Base-by-base conservation (phyloP, 1,284 basidiomycete species). In the Neotropicomus parvogracilis region DNA sequence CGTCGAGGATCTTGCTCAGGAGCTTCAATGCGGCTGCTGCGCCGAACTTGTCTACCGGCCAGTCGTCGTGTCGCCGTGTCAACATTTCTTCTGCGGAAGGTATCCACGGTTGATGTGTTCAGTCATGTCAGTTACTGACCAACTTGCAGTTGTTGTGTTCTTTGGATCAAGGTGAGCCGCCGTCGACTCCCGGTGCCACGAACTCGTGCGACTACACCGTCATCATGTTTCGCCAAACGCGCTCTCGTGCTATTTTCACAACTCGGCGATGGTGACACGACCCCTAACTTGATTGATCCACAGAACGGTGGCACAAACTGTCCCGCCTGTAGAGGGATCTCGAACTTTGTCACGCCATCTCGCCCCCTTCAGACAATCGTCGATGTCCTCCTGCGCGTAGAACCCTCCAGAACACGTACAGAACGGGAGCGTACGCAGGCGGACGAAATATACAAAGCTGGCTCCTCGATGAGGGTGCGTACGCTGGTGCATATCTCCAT, bases 71-170 rank as follows among this genome's bases (percentile, higher is more conserved):
- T 72, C 75, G 24, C 88, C 88, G 16, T 90, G 87, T 62, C 85
- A 90, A 57, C 88, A 88, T 72, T 88, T 85, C 74, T 91, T 88
- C 63, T 91, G 86, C 60, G 88, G 85, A 68, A 89, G 85, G 88
- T 88, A 66, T 55, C 69, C 52, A 36, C 46, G 48, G 13, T 38
- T 20, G 34, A 41, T 40, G 39, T 29, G n/a, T 49, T 40, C 10
- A 24, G 34, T 28, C 37, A 29, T 14, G 9, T 38, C 16, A 19
- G 34, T 42, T 41, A 11, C 55, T 61, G 31, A 58, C 55, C n/a
- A 48, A 16, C 21, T 32, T 50, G 14, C 54, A 90, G 87, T 60
- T 90, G 87, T 62, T 82, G 82, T 60, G 71, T 78, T 1, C 75
- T 88, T 40, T 90, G 87, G 87, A 79, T 90, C 62, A 76, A 77